Evolutionary conservation across 2,329 filamentous ascomycete genomes (phyloP), one percentile per base, ranked within the genome.

Genomic region (Capronia epimyces): DNA sequence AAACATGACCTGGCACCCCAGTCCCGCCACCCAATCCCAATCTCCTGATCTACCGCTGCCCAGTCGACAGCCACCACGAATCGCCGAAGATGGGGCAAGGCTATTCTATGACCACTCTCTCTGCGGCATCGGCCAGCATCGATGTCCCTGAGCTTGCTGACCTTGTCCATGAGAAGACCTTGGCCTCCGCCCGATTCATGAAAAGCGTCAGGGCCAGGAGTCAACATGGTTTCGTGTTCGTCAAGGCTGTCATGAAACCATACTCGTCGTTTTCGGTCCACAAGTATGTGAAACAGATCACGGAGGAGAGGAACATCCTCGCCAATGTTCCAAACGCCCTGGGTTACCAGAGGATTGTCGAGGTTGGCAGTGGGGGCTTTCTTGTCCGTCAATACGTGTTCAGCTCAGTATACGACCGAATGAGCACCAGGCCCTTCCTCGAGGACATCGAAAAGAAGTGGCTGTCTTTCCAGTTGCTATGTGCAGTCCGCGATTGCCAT

Each of bases 361-460:
- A 98, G 71, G 96, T 90, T 10, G 84, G 87, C 56, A 90, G 84
- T 37, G 90, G 90, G 65, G 93, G 90, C 42, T 95, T 95, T 66
- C 80, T 98, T 16, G 88, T 96, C 50, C 86, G 93, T 46, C 94
- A 97, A 69, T 97, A 87, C 66, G 83, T 97, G 54, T 93, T 97
- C 70, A 96, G 87, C 74, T 97, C 93, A 20, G 79, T 98, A 3
- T 98, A 98, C 71, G 93, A 98, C 71, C 87, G 93, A 47, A 82
- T 98, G 69, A 81, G 93, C 69, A 98, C 93, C 7, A 83, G 94
- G 6, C 94, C 93, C 0, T 98, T 98, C 62, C 75, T 97, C 8
- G 94, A 98, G 69, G 88, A 95, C 59, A 93, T 98, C 59, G 93
- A 98, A 69, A 97, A 96, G 77, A 96, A 95, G 73, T 98, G 93